phyloP scores from a whole-genome alignment of 305 asterid species.

The Salvia sclarea region DNA sequence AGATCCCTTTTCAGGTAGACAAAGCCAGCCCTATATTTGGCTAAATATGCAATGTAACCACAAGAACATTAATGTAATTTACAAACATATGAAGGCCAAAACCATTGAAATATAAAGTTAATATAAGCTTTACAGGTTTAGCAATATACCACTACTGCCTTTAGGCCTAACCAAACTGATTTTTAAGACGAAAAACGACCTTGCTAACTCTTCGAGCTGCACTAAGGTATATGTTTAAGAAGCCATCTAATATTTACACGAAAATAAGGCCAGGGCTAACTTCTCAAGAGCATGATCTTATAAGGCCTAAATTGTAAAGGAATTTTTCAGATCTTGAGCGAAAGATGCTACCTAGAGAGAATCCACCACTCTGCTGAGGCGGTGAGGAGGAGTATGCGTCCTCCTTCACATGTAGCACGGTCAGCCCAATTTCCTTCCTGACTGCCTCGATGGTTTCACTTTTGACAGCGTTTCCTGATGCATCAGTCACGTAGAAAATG shows the following conservation, averaged over 20 bases:
- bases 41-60: background rate
- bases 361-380: slow-evolving; percentile 44
- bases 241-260: slow-evolving; percentile 29
- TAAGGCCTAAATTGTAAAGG: slow-evolving; percentile 74
- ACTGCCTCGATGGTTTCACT: slow-evolving; percentile 76
- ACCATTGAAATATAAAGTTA: slow-evolving; percentile 21
- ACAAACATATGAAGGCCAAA: slow-evolving; percentile 20
- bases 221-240: slow-evolving; percentile 20
- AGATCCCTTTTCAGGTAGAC: background rate
- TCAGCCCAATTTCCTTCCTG: slow-evolving; percentile 62
- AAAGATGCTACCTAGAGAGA: slow-evolving; percentile 62
- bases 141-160: background rate
- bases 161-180: slow-evolving; percentile 28
- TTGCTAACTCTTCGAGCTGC: slow-evolving; percentile 25
- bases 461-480: slow-evolving; percentile 59
- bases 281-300: slow-evolving; percentile 50
- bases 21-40: background rate
- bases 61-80: slow-evolving; percentile 13
- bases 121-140: slow-evolving; percentile 27
- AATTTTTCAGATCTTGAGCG: slow-evolving; percentile 78
- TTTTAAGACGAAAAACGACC: slow-evolving; percentile 21
- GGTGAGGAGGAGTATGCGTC: slow-evolving; percentile 48
- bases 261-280: background rate
- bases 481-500: slow-evolving; percentile 73
- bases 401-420: slow-evolving; percentile 66